Evolutionary conservation across 192 early-diverging fungal species (phyloP), one percentile per base, ranked within the genome.

Genomic region (Entrophospora sp.): DNA sequence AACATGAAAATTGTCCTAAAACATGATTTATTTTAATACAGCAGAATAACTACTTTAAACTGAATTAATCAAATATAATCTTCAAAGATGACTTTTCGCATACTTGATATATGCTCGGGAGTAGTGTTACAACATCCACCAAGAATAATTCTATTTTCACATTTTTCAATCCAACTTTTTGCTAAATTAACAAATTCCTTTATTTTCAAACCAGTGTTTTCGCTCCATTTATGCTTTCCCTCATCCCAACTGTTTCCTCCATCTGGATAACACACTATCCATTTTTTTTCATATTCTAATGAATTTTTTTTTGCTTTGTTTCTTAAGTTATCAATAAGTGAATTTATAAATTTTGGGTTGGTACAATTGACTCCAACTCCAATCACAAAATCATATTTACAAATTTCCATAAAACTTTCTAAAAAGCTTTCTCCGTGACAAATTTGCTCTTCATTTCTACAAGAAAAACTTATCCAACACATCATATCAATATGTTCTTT

Each of bases 301-400:
- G n/a, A n/a, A n/a, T n/a, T n/a, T 20, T 48, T 0, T 73, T 56
- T 55, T 9, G 72, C 16, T 36, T 65, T 35, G 8, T 25, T 56
- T 8, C 61, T n/a, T 16, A 43, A 56, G 8, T 43, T 61, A 12
- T 55, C 16, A 35, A 73, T 13, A 0, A 79, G 58, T 2, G 70
- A 32, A 0, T 27, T 28, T 9, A 81, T 72, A 52, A 62, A 69
- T 28, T 56, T 35, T 4, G 82, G 82, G 20, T 76, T 75, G 2
- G 80, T 80, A 61, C 89, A 89, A 69, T 90, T 90, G 34, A 89
- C 66, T 24, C 88, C 88, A 3, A 84, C 61, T 3, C 72, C 83
- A 7, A 75, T 70, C 3, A 90, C 64, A 18, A 55, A 9, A 1
- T 71, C 36, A 9, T 62, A 44, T 32, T 66, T 64, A 43, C 61